Conservation (phyloP, 2,329 filamentous ascomycete genomes). For the Verticillium tricorpus region DNA sequence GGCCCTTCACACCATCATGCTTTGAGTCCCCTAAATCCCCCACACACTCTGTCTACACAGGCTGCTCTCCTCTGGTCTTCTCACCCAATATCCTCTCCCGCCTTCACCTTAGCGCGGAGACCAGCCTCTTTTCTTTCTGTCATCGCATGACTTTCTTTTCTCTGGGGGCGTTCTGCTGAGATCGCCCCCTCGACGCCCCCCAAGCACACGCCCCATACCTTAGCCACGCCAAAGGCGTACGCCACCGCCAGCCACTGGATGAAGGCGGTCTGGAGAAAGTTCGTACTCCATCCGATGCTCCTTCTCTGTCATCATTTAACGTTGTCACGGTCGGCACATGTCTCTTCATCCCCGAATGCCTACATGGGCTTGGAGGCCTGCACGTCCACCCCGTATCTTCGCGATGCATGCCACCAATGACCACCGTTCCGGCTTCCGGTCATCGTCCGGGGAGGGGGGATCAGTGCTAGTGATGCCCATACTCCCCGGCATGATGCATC, state of each 20-base stretch:
- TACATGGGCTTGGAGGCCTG: neutral
- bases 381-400: neutral
- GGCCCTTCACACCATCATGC: constrained; percentile 9
- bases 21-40: constrained; percentile 4
- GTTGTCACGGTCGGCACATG: neutral
- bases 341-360: neutral
- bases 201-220: neutral
- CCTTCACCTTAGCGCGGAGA: constrained; percentile 2
- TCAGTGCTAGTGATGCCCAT: constrained; percentile 10
- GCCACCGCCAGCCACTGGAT: neutral
- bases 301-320: neutral
- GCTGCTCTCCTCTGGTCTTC: neutral
- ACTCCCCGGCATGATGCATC: neutral
- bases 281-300: neutral
- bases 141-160: constrained; percentile 11
- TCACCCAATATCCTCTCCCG: constrained; percentile 7
- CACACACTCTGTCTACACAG: constrained; percentile 9
- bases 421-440: constrained; percentile 11
- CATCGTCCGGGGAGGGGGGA: constrained; percentile 5
- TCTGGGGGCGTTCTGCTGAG: constrained; percentile 2
- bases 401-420: neutral
- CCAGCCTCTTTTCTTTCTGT: neutral
- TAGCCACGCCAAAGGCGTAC: neutral
- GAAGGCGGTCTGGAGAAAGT: neutral
- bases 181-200: neutral